Conservation (phyloP, 306 rosid species). For the Lathyrus tuberosus region DNA sequence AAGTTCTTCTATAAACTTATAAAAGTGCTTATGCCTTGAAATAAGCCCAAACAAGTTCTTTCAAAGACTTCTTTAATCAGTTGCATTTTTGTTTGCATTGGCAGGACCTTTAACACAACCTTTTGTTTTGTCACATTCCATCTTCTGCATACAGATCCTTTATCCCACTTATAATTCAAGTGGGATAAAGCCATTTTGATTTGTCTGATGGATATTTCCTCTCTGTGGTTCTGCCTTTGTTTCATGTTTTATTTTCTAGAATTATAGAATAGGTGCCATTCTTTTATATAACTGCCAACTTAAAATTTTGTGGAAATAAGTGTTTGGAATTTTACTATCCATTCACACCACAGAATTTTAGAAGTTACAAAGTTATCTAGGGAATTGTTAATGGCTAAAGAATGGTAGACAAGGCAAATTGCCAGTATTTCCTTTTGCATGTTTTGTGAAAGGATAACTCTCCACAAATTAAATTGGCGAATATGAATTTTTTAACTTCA, state of each 20-base stretch:
- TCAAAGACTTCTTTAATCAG: neutral
- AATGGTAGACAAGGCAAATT: neutral
- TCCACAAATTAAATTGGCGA: slow-evolving; percentile 8
- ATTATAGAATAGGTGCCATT: slow-evolving; percentile 1
- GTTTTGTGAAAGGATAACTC: neutral
- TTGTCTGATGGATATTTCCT: slow-evolving; percentile 6
- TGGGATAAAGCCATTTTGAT: neutral
- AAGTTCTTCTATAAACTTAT: neutral
- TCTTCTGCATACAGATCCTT: neutral
- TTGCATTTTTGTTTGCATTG: neutral
- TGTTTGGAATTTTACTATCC: slow-evolving; percentile 3
- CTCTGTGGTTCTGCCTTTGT: slow-evolving; percentile 2
- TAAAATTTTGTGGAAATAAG: neutral
- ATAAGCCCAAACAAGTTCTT: neutral
- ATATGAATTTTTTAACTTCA: slow-evolving; percentile 15
- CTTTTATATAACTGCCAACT: slow-evolving; percentile 1
- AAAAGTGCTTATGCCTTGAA: neutral
- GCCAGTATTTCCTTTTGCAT: neutral
- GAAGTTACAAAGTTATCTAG: slow-evolving; percentile 5
- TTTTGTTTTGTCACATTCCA: neutral
- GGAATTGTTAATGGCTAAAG: neutral
- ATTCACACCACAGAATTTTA: neutral
- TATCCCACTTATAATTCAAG: neutral
- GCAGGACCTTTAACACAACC: neutral
- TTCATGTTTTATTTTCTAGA: neutral